Evolutionary conservation across 202 grass and related monocot species (phyloP), one percentile per base, ranked within the genome.

Genomic region (Setaria italica): DNA sequence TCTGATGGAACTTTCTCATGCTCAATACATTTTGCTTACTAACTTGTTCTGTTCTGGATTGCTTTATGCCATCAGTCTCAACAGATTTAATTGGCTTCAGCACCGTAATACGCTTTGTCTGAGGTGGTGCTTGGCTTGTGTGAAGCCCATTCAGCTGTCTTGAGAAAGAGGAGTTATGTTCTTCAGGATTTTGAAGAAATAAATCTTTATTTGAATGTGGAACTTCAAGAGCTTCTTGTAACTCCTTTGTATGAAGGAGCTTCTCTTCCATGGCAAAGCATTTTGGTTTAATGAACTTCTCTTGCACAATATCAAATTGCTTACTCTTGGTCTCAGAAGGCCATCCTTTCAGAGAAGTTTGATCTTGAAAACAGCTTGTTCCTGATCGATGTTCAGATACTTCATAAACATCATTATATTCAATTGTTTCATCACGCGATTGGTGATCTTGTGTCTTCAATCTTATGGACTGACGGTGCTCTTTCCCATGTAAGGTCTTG

Each of bases 201-300:
- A 96, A 76, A 88, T 91, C 88, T 89, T 69, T 90, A 63, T 94
- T 92, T 86, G 97, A 91, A 88, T 87, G 83, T 80, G 86, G 84
- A 80, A 79, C 37, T 67, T 89, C 72, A 25, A 90, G 47, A 57
- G 69, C 74, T 82, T 94, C 88, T 67, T 94, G 84, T 82, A 92
- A 86, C 37, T 91, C 82, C 57, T 88, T 48, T 2, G 88, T 91
- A 42, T 78, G 62, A 85, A 82, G 59, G 29, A 84, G 15, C 74
- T 86, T 77, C 63, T 91, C 87, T 82, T 85, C 72, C 14, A 55
- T 82, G 21, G 49, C 76, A 16, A 83, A 62, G 50, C 41, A 25
- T 81, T 87, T 88, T 65, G 66, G 77, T 80, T 94, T 65, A 30
- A 85, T 87, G 59, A 92, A 81, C 37, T 87, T 92, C 39, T 85